Evolutionary conservation across 2,329 filamentous ascomycete genomes (phyloP), one percentile per base, ranked within the genome.

Genomic region (Cordyceps cateniannulata): DNA sequence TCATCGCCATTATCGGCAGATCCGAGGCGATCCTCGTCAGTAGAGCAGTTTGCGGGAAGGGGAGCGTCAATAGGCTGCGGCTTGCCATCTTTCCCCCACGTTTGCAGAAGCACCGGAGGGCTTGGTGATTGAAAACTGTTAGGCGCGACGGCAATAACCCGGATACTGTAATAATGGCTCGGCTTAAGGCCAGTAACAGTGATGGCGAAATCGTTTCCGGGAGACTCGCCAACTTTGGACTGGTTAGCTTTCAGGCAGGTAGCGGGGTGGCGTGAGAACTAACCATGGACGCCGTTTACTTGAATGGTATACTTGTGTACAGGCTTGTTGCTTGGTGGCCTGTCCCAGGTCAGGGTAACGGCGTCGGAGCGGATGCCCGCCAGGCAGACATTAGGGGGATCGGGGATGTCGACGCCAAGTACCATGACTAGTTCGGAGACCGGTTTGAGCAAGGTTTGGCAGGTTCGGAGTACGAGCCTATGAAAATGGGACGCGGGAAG

Each of bases 71-170:
- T 83, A 18, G 86, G 75, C 44, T 81, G 77, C n/a, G 85, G 85
- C 32, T 81, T 81, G 59, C 85, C 85, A 73, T 88, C 86, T 66
- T 77, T 80, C 70, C 78, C 82, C 72, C 83, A 87, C 51, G 95
- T 98, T 67, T 89, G 85, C 59, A 99, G 80, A 59, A 95, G 89
- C 65, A 98, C 87, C 42, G 96, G 85, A 5, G 86, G 82, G 72
- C 95, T 97, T 42, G 91, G 89, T 0, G 93, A 91, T 70, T 96
- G 91, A 69, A 98, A 98, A 73, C 95, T 96, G 66, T 93, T 91
- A 32, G 88, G 85, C 53, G 93, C 96, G 59, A 97, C 89, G 44
- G 93, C 91, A 66, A 97, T 90, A 59, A 98, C 91, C 63, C 93
- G 88, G 29, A 99, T 87, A 65, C 96, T 96, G 76, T 98, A 98